Percentiles rank a stretch among this genome's conserved stretches.
These are phyloP conservation scores for Lagenidium giganteum DNA, from an alignment of 352 stramenopile genomes.

Conservation along the genomic window DNA sequence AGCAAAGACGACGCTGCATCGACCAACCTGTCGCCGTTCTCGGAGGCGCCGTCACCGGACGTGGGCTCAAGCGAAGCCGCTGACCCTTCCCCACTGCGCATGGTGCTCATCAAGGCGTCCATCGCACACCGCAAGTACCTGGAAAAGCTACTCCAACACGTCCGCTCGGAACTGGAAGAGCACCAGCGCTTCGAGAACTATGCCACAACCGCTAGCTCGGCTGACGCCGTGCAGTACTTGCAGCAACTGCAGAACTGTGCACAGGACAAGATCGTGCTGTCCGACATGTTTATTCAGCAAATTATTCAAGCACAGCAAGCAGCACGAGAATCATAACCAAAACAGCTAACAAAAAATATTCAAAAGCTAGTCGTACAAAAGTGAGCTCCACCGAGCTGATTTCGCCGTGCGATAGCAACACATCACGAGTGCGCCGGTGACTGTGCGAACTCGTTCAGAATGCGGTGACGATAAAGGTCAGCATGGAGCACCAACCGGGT, in stretches of 20 bases:
- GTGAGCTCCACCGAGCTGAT: too few relatives aligned
- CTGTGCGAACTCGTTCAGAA: too few relatives aligned
- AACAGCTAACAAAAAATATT: too few relatives aligned
- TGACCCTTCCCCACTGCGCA: conserved; percentile 54
- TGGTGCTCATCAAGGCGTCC: conserved; percentile 54
- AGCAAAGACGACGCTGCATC: conserved; percentile 18
- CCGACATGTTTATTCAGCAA: conserved; percentile 82
- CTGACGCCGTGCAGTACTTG: conserved; percentile 79
- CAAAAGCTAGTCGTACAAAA: too few relatives aligned
- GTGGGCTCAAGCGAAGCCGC: conserved; percentile 21
- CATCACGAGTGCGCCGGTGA: too few relatives aligned
- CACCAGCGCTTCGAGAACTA: conserved; percentile 77
- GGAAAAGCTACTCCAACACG: conserved; percentile 55
- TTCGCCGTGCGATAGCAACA: too few relatives aligned
- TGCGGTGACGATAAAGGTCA: too few relatives aligned
- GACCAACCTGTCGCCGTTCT: conserved; percentile 13
- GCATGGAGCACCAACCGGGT: too few relatives aligned
- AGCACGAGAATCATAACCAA: conserved; percentile 64
- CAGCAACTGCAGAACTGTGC: conserved; percentile 83
- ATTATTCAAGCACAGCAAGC: conserved; percentile 78
- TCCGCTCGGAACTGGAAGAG: conserved; percentile 65
- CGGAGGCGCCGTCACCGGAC: conserved; percentile 19
- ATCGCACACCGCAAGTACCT: conserved; percentile 71
- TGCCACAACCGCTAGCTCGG: conserved; percentile 67
- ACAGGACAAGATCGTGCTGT: conserved; percentile 85